Evolutionary conservation across 352 stramenopile genomes (phyloP), one percentile per base, ranked within the genome.

Genomic region (Pythium dissotocum): DNA sequence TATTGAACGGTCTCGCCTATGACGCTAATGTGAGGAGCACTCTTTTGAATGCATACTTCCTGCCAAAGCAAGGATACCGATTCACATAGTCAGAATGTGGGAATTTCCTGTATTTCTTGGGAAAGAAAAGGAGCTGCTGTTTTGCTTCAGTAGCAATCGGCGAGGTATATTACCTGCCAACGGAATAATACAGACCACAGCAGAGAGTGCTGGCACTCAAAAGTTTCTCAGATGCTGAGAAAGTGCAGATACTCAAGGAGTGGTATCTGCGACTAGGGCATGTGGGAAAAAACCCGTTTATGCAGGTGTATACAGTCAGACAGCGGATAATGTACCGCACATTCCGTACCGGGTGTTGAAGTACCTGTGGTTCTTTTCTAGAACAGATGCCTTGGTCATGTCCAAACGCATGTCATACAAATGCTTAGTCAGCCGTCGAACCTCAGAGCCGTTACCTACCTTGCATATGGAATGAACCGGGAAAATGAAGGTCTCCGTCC

Each of bases 321-420:
- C 35, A 4, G 33, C 53, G 21, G 35, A 58, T 4, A 58, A 52
- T 40, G 48, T 59, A 28, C 59, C 59, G n/a, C 30, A 32, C 33
- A 55, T 67, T 16, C 12, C 61, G 4, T 67, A 65, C 38, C 24
- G 52, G 9, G 26, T 35, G 26, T 16, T 67, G 14, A 6, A 42
- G 5, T 49, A 53, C 1, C 26, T 61, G 9, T 14, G 35, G 14
- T 38, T 67, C 16, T 67, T 67, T n/a, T 67, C 51, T 24, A 49
- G 32, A 6, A 55, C 61, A 13, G 61, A 51, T 30, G 51, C 44
- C 10, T 8, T 67, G 26, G 52, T 26, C 1, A 67, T 56, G 4
- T 67, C 61, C 3, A 60, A 42, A n/a, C 49, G 36, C 6, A 67
- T 67, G 61, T 55, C 61, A n/a, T 66, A 60, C 36, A 59, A 60